Conservation (phyloP, 1,284 basidiomycete genomes). For the Malassezia brasiliensis region DNA sequence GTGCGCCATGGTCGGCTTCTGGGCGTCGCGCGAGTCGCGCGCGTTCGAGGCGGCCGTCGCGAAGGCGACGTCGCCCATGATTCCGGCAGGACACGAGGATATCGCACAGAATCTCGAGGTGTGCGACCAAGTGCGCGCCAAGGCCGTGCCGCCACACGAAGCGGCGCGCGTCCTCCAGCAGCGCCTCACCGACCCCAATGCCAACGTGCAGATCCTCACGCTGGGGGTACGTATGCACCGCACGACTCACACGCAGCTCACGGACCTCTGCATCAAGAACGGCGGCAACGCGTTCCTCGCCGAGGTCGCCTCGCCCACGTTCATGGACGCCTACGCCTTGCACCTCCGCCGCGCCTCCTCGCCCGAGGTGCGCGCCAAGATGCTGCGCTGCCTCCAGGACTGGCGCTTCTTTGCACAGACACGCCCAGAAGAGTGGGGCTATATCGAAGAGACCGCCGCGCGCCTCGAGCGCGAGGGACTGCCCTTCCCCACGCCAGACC, state of each 20-base stretch:
- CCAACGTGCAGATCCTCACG: constrained; percentile 82
- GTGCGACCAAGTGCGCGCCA: constrained; percentile 85
- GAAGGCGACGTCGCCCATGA: constrained; percentile 78
- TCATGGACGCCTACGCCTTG: constrained; percentile 81
- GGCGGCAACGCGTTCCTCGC: constrained; percentile 80
- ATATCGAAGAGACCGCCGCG: constrained; percentile 42
- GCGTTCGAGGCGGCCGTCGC: constrained; percentile 51
- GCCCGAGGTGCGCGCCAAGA: constrained; percentile 71
- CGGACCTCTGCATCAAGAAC: constrained; percentile 94
- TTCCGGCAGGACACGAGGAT: constrained; percentile 65
- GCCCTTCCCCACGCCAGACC: constrained; percentile 71
- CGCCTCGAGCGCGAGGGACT: constrained; percentile 54
- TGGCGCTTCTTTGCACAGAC: constrained; percentile 86
- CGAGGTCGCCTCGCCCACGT: constrained; percentile 61
- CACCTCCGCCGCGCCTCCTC: constrained; percentile 60
- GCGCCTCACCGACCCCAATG: constrained; percentile 84
- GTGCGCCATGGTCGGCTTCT: constrained; percentile 8
- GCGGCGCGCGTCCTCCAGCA: constrained; percentile 82
- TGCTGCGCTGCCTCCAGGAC: constrained; percentile 71
- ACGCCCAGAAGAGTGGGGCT: constrained; percentile 54
- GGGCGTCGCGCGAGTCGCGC: not conserved
- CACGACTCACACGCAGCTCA: constrained; percentile 49
- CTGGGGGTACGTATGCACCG: constrained; percentile 56
- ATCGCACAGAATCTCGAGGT: constrained; percentile 90
- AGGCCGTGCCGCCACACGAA: constrained; percentile 71